phyloP scores from a whole-genome alignment of 164 flowering plant species.

The Nelumbo lutea region DNA sequence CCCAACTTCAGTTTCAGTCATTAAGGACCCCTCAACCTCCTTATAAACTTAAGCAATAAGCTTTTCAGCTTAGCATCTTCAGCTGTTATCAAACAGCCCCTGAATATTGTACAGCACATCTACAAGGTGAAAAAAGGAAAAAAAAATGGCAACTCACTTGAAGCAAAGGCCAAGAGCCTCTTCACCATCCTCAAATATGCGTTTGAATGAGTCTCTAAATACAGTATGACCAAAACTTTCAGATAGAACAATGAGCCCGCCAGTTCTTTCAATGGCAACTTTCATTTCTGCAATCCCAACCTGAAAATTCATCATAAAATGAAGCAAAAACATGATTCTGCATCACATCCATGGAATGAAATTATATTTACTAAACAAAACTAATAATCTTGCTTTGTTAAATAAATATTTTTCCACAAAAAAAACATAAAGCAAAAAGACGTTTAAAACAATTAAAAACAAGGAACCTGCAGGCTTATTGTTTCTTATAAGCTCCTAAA shows the following conservation, averaged over 20 bases:
- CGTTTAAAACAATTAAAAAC: neutral
- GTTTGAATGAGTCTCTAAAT: conserved; percentile 89
- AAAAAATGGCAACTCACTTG: conserved; percentile 55
- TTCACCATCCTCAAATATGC: conserved; percentile 83
- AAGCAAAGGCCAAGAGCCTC: conserved; percentile 88
- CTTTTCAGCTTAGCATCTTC: too few relatives aligned
- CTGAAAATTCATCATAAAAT: conserved; percentile 27
- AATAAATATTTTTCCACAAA: neutral
- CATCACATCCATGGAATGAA: neutral
- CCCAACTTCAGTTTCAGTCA: too few relatives aligned
- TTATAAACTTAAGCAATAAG: too few relatives aligned
- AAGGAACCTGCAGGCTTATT: neutral
- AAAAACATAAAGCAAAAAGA: neutral
- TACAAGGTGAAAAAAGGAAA: neutral
- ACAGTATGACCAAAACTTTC: conserved; percentile 99
- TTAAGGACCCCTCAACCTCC: too few relatives aligned
- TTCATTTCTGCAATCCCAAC: conserved; percentile 99
- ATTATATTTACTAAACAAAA: neutral
- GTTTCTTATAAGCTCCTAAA: neutral
- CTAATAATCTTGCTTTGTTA: neutral
- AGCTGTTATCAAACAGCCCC: too few relatives aligned
- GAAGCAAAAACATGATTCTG: neutral
- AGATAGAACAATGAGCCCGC: conserved; percentile 90
- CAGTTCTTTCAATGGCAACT: conserved; percentile 82
- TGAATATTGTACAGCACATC: too few relatives aligned